phyloP scores from a whole-genome alignment of 1,139 yeast species.

The Geotrichum reessii region DNA sequence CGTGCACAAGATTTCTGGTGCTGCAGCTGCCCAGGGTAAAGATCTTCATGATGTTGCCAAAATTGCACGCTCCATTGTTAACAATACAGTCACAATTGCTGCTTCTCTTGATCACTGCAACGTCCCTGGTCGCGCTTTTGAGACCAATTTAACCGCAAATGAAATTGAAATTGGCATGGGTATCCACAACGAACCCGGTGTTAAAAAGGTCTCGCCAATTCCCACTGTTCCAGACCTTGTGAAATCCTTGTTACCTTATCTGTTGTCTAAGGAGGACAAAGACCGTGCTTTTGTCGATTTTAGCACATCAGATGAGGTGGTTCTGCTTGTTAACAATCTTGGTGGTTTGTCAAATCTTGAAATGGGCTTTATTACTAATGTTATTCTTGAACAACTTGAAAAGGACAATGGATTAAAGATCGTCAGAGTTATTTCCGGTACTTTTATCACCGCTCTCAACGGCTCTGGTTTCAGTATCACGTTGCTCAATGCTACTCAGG shows the following conservation, averaged over 20 bases:
- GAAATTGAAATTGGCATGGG: constrained; percentile 93
- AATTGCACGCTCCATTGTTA: constrained; percentile 57
- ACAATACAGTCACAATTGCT: constrained; percentile 74
- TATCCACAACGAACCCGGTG: constrained; percentile 92
- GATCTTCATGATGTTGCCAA: constrained; percentile 43
- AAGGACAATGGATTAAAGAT: constrained; percentile 53
- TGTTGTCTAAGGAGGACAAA: constrained; percentile 30
- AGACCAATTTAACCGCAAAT: constrained; percentile 47
- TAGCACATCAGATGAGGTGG: constrained; percentile 54
- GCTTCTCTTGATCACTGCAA: constrained; percentile 85
- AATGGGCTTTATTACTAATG: constrained; percentile 56
- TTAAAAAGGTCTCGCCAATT: constrained; percentile 61
- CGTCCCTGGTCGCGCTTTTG: constrained; percentile 71
- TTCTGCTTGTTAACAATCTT: constrained; percentile 65
- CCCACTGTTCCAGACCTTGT: constrained; percentile 44
- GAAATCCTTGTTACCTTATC: constrained; percentile 29
- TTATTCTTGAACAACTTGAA: constrained; percentile 42
- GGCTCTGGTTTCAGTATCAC: constrained; percentile 91
- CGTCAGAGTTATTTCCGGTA: constrained; percentile 60
- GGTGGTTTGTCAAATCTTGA: constrained; percentile 85
- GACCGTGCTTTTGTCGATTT: constrained; percentile 50
- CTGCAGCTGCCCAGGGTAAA: constrained; percentile 49
- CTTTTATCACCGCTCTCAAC: constrained; percentile 78
- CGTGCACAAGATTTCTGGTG: constrained; percentile 82
- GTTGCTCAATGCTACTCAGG: constrained; percentile 56